These are phyloP conservation scores for Cytospora leucostoma DNA, from an alignment of 2,329 filamentous ascomycete genomes.

Conservation along the genomic window DNA sequence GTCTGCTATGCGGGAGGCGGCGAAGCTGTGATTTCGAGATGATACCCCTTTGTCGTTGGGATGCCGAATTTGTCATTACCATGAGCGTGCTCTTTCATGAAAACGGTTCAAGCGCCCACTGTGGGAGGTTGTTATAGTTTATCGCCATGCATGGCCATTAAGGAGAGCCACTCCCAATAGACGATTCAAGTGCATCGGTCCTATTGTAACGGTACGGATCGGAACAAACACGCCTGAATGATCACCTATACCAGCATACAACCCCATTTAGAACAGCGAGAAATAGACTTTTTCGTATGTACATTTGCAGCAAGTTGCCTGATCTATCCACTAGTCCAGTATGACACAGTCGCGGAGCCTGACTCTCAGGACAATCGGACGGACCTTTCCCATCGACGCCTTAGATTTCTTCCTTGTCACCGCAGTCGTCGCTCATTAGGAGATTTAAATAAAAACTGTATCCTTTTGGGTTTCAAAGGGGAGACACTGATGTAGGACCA, in stretches of 20 bases:
- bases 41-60: conserved; percentile 12
- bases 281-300: neutral
- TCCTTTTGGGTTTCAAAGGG: no score
- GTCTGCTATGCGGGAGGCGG: conserved; percentile 49
- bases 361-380: neutral
- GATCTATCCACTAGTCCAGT: neutral
- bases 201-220: no score
- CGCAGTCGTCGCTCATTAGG: no score
- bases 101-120: no score
- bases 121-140: no score
- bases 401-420: neutral
- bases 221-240: neutral
- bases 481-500: no score
- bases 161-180: no score
- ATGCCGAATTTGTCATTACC: neutral
- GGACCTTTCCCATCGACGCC: neutral
- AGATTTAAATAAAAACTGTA: no score
- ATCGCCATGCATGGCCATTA: no score
- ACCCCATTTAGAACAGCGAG: neutral
- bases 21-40: conserved; percentile 28
- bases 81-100: neutral
- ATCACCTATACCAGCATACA: neutral
- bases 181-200: no score
- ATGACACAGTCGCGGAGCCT: no score
- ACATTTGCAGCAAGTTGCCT: neutral